Evolutionary conservation across 805 yeast genomes (phyloP), one percentile per base, ranked within the genome.

Genomic region (Myxozyma mucilagina): DNA sequence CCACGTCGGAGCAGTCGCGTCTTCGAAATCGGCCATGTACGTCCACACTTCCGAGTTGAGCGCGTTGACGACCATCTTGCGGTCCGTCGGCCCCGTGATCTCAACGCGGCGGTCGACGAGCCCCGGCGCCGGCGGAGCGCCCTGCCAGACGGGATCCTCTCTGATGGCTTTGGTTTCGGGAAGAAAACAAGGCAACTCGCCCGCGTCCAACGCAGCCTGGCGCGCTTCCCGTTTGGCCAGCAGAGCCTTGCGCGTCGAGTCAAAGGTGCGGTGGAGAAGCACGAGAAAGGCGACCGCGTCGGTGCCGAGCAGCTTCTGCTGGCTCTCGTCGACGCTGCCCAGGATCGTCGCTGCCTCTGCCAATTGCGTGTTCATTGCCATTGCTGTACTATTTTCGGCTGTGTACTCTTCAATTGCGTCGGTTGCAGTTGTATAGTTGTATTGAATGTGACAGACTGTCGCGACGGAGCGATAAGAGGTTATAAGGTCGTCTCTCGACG

Each of bases 11-110:
- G 89, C 83, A 72, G 83, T 79, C 29, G 89, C 84, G 73, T 86
- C 90, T 75, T 86, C 90, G 66, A 86, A 86, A 72, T 86, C 90
- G 57, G 88, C 85, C 90, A 86, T 86, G 75, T 86, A 86, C 50
- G 89, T 85, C 69, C 85, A 87, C 50, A 86, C 90, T 47, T 79
- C 79, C 14, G 89, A 80, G 76, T 85, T 85, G 70, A 85, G 80
- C 41, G 90, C 90, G 67, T 85, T 85, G 76, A 85, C 84, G 60
- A 85, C 89, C 90, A 85, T 85, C 73, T 85, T 85, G 63, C 89
- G 79, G 74, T 85, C 90, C 50, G 89, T 84, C 49, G 90, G 90
- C 43, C 90, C 90, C 52, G 90, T 86, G 75, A 86, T 86, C 73
- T 86, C 90, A 59, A 84, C 89, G 68, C 90, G 80, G 71, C 90